Evolutionary conservation across 2,329 filamentous ascomycete species (phyloP).

Genomic region (Aspergillus fumigatus): DNA sequence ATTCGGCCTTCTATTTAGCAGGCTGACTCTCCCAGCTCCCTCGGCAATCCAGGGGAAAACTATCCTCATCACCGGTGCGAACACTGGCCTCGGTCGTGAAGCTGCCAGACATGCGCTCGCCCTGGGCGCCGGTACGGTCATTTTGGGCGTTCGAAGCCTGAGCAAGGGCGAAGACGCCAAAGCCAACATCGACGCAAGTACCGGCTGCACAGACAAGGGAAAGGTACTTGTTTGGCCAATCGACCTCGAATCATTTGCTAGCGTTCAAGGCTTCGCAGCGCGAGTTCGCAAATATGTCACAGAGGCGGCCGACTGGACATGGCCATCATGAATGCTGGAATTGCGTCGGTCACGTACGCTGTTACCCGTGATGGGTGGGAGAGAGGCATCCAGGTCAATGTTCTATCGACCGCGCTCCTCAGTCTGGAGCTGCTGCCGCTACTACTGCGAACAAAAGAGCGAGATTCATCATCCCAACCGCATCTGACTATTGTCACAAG

Average conservation of each 20-base stretch:
- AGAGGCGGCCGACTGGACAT: constrained; percentile 31
- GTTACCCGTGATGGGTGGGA: constrained; percentile 19
- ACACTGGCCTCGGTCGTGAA: constrained; percentile 41
- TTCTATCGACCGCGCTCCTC: constrained; percentile 21
- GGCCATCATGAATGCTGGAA: constrained; percentile 37
- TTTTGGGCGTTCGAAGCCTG: constrained; percentile 42
- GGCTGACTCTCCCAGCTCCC: background rate
- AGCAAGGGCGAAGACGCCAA: constrained; percentile 43
- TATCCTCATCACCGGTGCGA: constrained; percentile 9
- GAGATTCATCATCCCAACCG: constrained; percentile 2
- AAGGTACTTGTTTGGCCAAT: constrained; percentile 45
- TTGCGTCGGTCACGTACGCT: constrained; percentile 15
- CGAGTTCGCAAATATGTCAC: constrained; percentile 23
- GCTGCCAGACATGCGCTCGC: constrained; percentile 42
- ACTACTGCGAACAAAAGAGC: constrained; percentile 5
- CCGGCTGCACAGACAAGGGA: constrained; percentile 4
- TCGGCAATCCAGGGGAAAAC: constrained; percentile 1
- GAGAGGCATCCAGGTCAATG: constrained; percentile 21
- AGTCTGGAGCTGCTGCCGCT: constrained; percentile 17
- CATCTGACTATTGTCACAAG: constrained; percentile 19
- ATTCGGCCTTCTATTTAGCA: constrained; percentile 1
- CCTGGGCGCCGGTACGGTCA: constrained; percentile 38
- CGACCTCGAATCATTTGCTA: constrained; percentile 39
- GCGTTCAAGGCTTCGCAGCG: constrained; percentile 36
- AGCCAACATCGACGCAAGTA: constrained; percentile 35